A percentile compares a stretch with the other conserved stretches of the same genome.
Conservation (phyloP, 169 alveolate genomes). For the Plasmodium billcollinsi region DNA sequence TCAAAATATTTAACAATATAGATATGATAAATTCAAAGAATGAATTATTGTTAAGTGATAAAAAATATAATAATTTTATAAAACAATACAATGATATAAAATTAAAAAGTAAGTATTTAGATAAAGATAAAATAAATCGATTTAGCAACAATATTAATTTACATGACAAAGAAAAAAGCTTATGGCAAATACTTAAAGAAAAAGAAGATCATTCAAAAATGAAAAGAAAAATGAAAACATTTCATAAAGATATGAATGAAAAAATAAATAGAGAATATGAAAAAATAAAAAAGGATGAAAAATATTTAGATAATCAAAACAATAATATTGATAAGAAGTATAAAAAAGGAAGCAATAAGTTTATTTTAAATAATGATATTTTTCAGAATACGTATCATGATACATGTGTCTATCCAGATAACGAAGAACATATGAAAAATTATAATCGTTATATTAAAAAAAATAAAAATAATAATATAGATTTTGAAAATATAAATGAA, state of each 20-base stretch:
- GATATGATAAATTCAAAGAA: neutral
- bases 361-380: no score
- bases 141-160: slow-evolving; percentile 8
- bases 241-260: slow-evolving; percentile 40
- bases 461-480: neutral
- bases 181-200: slow-evolving; percentile 71
- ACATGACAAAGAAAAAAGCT: slow-evolving; percentile 42
- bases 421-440: neutral
- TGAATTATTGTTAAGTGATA: slow-evolving; percentile 32
- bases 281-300: slow-evolving; percentile 54
- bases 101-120: neutral
- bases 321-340: neutral
- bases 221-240: slow-evolving; percentile 37
- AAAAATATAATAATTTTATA: slow-evolving; percentile 27
- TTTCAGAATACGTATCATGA: neutral
- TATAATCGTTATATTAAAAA: neutral
- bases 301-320: neutral
- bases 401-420: neutral
- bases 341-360: neutral
- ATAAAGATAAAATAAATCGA: slow-evolving; percentile 7
- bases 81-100: slow-evolving; percentile 22
- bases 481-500: slow-evolving; percentile 6
- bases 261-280: slow-evolving; percentile 48
- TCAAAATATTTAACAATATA: slow-evolving; percentile 28
- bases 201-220: slow-evolving; percentile 50